These are phyloP conservation scores for Ambispora gerdemannii DNA, from an alignment of 192 early-diverging fungal species.

Conservation along the genomic window DNA sequence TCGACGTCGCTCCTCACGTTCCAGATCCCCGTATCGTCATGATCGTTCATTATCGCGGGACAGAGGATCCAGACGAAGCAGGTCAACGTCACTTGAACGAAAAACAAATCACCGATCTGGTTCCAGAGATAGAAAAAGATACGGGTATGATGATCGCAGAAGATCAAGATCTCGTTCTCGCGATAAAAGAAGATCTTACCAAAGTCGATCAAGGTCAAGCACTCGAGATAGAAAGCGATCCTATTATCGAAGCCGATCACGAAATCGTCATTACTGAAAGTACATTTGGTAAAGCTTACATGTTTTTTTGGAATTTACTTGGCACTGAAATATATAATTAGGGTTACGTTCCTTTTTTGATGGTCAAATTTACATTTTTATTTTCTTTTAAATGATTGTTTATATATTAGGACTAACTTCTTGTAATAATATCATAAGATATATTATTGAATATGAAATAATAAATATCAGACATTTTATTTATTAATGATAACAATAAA, in stretches of 20 bases:
- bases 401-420: no score
- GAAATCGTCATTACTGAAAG: no score
- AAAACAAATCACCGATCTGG: slow-evolving; percentile 19
- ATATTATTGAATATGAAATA: no score
- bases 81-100: slow-evolving; percentile 19
- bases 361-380: no score
- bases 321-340: no score
- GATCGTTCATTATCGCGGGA: slow-evolving; percentile 23
- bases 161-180: slow-evolving; percentile 18
- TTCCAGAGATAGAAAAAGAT: slow-evolving; percentile 23
- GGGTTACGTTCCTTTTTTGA: no score
- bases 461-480: no score
- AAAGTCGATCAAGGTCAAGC: slow-evolving; percentile 8
- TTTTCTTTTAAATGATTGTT: no score
- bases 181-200: slow-evolving; percentile 14
- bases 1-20: slow-evolving; percentile 21
- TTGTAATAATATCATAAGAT: no score
- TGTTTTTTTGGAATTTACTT: no score
- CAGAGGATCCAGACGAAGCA: slow-evolving; percentile 9
- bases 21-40: slow-evolving; percentile 25
- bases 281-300: no score
- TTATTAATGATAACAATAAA: no score
- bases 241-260: not conserved
- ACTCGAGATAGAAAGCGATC: not conserved
- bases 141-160: not conserved